Evolutionary conservation across 1,139 yeast species (phyloP).

Genomic region (Lodderomyces pseudojiufengensis): DNA sequence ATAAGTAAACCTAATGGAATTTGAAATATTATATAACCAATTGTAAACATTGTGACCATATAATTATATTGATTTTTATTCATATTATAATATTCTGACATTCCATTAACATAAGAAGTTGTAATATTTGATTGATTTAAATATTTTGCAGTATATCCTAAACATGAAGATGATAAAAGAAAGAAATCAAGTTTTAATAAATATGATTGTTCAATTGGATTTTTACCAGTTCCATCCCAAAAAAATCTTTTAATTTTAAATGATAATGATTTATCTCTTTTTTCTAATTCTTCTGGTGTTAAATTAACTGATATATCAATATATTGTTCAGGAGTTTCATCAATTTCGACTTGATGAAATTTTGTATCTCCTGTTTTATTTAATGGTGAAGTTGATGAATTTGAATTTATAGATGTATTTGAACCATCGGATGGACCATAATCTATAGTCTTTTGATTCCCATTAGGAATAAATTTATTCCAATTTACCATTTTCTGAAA

Average conservation of each 20-base stretch:
- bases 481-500: too few relatives aligned
- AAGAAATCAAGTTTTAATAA: constrained; percentile 44
- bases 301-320: constrained; percentile 28
- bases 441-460: too few relatives aligned
- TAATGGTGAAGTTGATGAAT: too few relatives aligned
- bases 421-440: too few relatives aligned
- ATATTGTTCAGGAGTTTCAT: constrained; percentile 12
- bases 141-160: constrained; percentile 36
- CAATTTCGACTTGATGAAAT: too few relatives aligned
- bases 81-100: constrained; percentile 53
- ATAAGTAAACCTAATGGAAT: constrained; percentile 54
- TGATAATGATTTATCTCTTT: constrained; percentile 21
- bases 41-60: constrained; percentile 51
- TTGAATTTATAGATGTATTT: too few relatives aligned
- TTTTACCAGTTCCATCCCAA: constrained; percentile 51
- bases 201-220: constrained; percentile 39
- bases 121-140: constrained; percentile 45
- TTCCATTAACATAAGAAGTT: constrained; percentile 60
- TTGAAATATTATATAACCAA: constrained; percentile 59
- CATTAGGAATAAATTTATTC: too few relatives aligned
- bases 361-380: too few relatives aligned
- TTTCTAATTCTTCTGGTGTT: constrained; percentile 27
- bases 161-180: constrained; percentile 39
- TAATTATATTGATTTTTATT: constrained; percentile 52
- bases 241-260: constrained; percentile 31